phyloP scores from a whole-genome alignment of 495 filamentous ascomycete species.

The Xylaria intraflava region DNA sequence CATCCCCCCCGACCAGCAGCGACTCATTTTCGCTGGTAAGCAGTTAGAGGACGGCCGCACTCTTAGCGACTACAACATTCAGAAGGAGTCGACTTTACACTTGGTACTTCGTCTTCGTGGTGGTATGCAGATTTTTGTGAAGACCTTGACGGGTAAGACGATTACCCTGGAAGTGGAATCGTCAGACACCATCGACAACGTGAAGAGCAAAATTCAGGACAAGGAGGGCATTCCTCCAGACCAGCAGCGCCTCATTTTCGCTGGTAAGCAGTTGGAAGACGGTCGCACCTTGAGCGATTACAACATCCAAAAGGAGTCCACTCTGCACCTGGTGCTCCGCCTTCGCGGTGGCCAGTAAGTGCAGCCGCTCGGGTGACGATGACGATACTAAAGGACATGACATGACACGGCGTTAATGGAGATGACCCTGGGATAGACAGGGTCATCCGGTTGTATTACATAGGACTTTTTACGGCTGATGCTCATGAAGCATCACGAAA shows the following conservation, averaged over 20 bases:
- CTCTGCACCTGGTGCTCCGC: constrained; percentile 79
- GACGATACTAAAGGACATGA: constrained; percentile 21
- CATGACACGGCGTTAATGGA: constrained; percentile 19
- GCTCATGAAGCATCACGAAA: neutral
- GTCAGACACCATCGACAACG: constrained; percentile 88
- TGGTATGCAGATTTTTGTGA: constrained; percentile 96
- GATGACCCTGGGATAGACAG: constrained; percentile 10
- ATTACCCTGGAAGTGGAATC: constrained; percentile 87
- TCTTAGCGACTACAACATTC: constrained; percentile 97
- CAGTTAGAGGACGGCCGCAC: constrained; percentile 74
- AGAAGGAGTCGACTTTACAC: constrained; percentile 98
- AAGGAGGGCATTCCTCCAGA: constrained; percentile 89
- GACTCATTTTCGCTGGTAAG: constrained; percentile 96
- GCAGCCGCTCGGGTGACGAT: constrained; percentile 7
- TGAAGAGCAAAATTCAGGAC: constrained; percentile 88
- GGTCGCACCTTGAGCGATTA: constrained; percentile 79
- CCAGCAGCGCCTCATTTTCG: constrained; percentile 85
- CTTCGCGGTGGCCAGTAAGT: constrained; percentile 74
- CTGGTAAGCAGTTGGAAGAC: constrained; percentile 86
- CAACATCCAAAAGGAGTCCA: constrained; percentile 93
- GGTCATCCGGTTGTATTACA: constrained; percentile 9
- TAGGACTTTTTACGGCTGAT: constrained; percentile 4
- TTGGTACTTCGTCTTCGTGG: constrained; percentile 94
- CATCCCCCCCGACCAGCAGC: constrained; percentile 97
- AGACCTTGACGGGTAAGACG: constrained; percentile 89